A percentile compares a stretch with the other conserved stretches of the same genome.
These are phyloP conservation scores for Quercus engelmannii DNA, from an alignment of 306 rosid genomes.

Conservation along the genomic window DNA sequence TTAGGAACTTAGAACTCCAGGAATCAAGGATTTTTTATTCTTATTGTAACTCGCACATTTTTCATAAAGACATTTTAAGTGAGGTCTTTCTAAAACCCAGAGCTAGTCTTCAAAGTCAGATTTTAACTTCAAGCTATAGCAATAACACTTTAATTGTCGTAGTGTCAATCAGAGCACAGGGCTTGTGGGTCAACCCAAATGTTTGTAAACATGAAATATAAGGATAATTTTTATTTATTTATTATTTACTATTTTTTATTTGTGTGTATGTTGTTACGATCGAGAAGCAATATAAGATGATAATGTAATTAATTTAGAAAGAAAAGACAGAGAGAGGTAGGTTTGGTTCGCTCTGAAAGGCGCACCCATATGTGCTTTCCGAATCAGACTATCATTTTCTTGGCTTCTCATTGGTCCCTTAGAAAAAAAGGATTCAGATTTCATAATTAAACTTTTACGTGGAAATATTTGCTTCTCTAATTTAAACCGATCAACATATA, in stretches of 20 bases:
- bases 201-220: background rate
- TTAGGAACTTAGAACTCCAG: too few species aligned
- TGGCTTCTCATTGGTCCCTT: constrained; percentile 42
- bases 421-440: constrained; percentile 20
- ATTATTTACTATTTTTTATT: background rate
- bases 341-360: constrained; percentile 37
- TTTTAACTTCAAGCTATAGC: too few species aligned
- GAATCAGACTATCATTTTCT: constrained; percentile 68
- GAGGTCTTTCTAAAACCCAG: background rate
- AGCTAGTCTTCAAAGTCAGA: too few species aligned
- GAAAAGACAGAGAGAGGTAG: constrained; percentile 1
- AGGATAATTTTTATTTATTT: too few species aligned
- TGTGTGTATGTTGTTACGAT: background rate
- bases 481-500: background rate
- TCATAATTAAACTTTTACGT: constrained; percentile 7
- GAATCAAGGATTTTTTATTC: too few species aligned
- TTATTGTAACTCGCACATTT: too few species aligned
- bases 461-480: constrained; percentile 3
- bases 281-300: constrained; percentile 20
- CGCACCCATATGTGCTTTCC: constrained; percentile 66
- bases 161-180: background rate
- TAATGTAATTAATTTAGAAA: constrained; percentile 34
- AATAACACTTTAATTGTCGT: too few species aligned
- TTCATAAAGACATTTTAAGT: background rate
- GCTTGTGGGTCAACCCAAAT: constrained; percentile 25